phyloP scores from a whole-genome alignment of 2,329 filamentous ascomycete genomes.

The Fusarium sp. region DNA sequence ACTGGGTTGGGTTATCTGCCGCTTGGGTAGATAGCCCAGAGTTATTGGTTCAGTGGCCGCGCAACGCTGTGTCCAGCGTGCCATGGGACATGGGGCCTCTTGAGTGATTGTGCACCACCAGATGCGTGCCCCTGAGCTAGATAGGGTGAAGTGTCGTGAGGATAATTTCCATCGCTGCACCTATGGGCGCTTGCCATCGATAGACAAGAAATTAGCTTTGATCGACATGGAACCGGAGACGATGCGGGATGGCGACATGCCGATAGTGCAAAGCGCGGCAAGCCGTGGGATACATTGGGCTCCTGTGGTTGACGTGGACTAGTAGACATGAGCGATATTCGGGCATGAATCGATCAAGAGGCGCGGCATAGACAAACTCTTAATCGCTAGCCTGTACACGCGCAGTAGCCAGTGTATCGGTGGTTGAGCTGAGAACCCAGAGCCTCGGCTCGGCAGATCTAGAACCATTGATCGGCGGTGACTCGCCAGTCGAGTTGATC shows the following conservation, averaged over 20 bases:
- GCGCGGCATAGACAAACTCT: constrained; percentile 2
- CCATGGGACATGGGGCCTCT: constrained; percentile 36
- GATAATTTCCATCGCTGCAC: constrained; percentile 32
- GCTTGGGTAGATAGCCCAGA: not conserved
- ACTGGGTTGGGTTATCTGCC: too few relatives aligned
- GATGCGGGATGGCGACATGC: constrained; percentile 41
- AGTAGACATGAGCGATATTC: not conserved
- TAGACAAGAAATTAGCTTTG: constrained; percentile 37
- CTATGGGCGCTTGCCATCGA: constrained; percentile 34
- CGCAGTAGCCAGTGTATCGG: too few relatives aligned
- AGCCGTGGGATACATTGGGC: constrained; percentile 14
- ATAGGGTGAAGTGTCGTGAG: constrained; percentile 24
- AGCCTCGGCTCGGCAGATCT: constrained; percentile 30
- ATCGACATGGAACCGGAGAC: constrained; percentile 22
- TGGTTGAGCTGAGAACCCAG: constrained; percentile 10
- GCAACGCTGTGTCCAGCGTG: constrained; percentile 16
- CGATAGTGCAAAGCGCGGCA: constrained; percentile 41
- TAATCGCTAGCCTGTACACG: not conserved
- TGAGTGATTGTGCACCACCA: constrained; percentile 11
- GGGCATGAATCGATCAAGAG: not conserved
- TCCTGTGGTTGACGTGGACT: constrained; percentile 24
- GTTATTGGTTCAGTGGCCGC: constrained; percentile 25
- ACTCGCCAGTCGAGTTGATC: constrained; percentile 7
- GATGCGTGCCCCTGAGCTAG: constrained; percentile 44
- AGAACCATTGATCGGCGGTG: constrained; percentile 42